Conservation (phyloP, 2,329 filamentous ascomycete species). For the Fusarium tuaranense region DNA sequence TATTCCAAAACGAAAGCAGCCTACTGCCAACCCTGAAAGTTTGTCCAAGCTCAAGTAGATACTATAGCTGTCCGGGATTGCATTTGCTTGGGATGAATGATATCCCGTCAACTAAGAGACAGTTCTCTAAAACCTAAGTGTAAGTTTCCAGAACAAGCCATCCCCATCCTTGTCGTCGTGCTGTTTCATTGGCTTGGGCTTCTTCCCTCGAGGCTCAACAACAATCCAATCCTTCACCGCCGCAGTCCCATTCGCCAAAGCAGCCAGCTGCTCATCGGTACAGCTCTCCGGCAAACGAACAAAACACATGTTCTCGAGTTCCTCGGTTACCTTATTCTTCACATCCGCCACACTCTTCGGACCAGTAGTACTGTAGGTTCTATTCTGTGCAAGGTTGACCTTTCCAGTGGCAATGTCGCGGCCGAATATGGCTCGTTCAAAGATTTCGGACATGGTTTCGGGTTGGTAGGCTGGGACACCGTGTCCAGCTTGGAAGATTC, state of each 20-base stretch:
- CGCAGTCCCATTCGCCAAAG: slow-evolving; percentile 33
- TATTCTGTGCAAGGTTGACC: slow-evolving; percentile 53
- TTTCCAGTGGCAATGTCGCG: slow-evolving; percentile 66
- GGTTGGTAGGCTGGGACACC: slow-evolving; percentile 70
- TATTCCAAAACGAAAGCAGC: not conserved
- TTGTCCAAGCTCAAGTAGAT: not conserved
- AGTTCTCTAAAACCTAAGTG: not conserved
- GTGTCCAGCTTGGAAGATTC: slow-evolving; percentile 73
- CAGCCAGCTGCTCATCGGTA: slow-evolving; percentile 34
- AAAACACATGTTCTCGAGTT: slow-evolving; percentile 67
- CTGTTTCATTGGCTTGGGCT: not conserved
- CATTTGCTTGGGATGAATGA: not conserved
- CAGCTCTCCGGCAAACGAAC: slow-evolving; percentile 62
- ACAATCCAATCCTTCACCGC: slow-evolving; percentile 34
- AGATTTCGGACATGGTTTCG: slow-evolving; percentile 64
- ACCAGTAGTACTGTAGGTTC: slow-evolving; percentile 51
- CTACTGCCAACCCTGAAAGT: not conserved
- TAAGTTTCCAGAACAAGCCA: not conserved
- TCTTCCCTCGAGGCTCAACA: slow-evolving; percentile 20
- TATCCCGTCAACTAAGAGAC: not conserved
- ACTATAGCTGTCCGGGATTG: no score
- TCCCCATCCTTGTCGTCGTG: not conserved
- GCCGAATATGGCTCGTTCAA: slow-evolving; percentile 66
- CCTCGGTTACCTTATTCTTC: slow-evolving; percentile 60
- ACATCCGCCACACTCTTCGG: slow-evolving; percentile 62